Evolutionary conservation across 192 early-diverging fungal species (phyloP), one percentile per base, ranked within the genome.

Genomic region (Phlyctochytrium bullatum): DNA sequence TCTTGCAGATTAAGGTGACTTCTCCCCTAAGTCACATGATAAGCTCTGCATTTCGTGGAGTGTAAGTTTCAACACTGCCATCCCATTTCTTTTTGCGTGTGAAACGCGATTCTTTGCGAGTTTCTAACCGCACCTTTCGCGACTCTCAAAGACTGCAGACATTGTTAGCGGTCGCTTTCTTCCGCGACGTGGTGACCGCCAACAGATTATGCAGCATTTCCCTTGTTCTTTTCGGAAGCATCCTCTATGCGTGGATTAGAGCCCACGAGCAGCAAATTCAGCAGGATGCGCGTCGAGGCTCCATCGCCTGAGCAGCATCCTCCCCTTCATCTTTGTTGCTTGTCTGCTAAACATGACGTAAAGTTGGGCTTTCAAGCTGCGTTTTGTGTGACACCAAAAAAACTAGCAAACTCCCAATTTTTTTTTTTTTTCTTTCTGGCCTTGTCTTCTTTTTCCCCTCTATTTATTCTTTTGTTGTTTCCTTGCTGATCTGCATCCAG

Each of bases 1-100:
- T 86, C 68, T 74, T 86, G 52, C 85, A 85, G 64, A 86, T 86
- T 63, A 85, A 84, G 53, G 80, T 85, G 34, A 86, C 85, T 28
- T 84, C 82, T 0, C 85, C 85, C 3, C 74, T 84, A 29, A 83
- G 80, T 16, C 85, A 86, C 40, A 83, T 83, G 79, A 77, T 86
- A 47, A 80, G 77, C 25, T 78, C 80, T 4, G 85, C 85, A 16
- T 77, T 85, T 40, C 76, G 85, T 47, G 85, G 85, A 52, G 85
- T 86, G 83, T 83, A 83, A 71, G 80, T 83, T 33, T 1, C n/a
- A 10, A 53, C 60, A 33, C 61, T 30, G n/a, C 17, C 25, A 30
- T 0, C 36, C 17, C 30, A 23, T 27, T 29, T 62, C 59, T 24
- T 53, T 23, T 30, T 4, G 20, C 30, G 40, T n/a, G n/a, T 27